Evolutionary conservation across 306 rosid species (phyloP).

Genomic region (Boehmeria nivea): DNA sequence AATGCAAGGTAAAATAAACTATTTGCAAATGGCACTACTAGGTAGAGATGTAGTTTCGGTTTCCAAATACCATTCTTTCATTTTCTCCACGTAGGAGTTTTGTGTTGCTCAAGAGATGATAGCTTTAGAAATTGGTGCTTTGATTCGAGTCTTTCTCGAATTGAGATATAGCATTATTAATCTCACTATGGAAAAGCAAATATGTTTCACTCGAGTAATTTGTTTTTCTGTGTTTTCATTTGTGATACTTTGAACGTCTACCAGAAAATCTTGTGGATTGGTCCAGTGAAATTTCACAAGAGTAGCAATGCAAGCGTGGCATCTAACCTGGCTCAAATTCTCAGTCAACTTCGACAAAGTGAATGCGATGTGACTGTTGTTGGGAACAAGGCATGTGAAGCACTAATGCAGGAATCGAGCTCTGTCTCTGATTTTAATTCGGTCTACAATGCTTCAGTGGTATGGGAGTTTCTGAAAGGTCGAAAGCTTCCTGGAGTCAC

Average conservation of each 20-base stretch:
- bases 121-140: too few relatives aligned
- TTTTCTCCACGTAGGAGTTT: too few relatives aligned
- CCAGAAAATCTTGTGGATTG: constrained; percentile 80
- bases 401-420: constrained; percentile 45
- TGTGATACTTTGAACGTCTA: constrained; percentile 9
- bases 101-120: too few relatives aligned
- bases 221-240: constrained; percentile 11
- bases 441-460: constrained; percentile 69
- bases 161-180: too few relatives aligned
- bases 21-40: not conserved
- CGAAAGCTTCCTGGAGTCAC: constrained; percentile 77
- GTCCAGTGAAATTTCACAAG: constrained; percentile 61
- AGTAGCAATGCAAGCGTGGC: constrained; percentile 41
- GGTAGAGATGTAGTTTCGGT: too few relatives aligned
- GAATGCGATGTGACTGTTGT: constrained; percentile 56
- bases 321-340: constrained; percentile 56
- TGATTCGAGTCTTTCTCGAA: too few relatives aligned
- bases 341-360: constrained; percentile 40
- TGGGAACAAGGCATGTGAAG: constrained; percentile 58
- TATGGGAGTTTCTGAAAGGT: constrained; percentile 90
- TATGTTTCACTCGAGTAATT: not conserved
- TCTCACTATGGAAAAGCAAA: too few relatives aligned
- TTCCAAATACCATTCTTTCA: too few relatives aligned
- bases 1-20: constrained; percentile 51
- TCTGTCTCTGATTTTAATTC: constrained; percentile 31